Evolutionary conservation across 306 rosid species (phyloP), one percentile per base, ranked within the genome.

Genomic region (Ormosia emarginata): DNA sequence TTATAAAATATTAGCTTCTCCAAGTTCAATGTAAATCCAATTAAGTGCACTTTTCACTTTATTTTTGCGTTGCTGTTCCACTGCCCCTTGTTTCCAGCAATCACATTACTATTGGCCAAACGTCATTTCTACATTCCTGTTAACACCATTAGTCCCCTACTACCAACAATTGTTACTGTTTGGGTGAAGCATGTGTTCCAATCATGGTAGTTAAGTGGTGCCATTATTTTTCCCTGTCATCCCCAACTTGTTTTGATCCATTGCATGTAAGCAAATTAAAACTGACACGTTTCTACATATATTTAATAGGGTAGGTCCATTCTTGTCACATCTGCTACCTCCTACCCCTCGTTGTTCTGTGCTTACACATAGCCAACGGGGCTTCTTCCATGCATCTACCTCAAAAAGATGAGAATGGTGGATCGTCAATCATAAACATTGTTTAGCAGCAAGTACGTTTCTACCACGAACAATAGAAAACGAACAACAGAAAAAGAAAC

Each of bases 171-270:
- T 5, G 40, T 82, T 44, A 69, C 82, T 70, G 58, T 77, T 70
- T 11, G 46, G 41, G 43, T 37, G 49, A 63, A 49, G 40, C 30
- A 7, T 8, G 37, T 65, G 78, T 59, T 82, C 40, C 66, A 50
- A 49, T 70, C 50, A 77, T 29, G 61, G 52, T 17, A 36, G 30
- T 66, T 65, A 52, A 61, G 84, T 18, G 79, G 44, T 62, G 44
- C 29, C 73, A 55, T 55, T 15, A 7, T n/a, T 78, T 66, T 44
- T 79, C 77, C 77, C 67, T 69, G 62, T 58, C 62, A 80, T 78
- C 58, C 46, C 69, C 82, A 79, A 79, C 68, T 79, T 67, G 39
- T 8, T 58, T 67, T 56, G 8, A 64, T 64, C 24, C 52, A 75
- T 43, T 6, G 43, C 29, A 37, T 62, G 46, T 50, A 14, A 44